phyloP scores from a whole-genome alignment of 768 basidiomycete genomes.

The Russula olivacea region DNA sequence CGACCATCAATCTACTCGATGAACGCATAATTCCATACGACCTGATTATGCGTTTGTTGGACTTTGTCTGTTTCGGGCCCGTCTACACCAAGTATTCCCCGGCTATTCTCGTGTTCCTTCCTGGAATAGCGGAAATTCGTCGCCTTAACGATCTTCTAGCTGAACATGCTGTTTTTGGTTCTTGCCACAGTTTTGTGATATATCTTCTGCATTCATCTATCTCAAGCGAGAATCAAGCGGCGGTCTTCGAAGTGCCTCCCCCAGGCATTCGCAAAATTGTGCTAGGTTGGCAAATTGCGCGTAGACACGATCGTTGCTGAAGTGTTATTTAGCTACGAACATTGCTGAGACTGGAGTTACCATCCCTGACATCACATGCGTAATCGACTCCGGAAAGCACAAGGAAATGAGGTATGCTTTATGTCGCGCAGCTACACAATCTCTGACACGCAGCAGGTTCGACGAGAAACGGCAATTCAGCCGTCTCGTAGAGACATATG shows the following conservation, averaged over 20 bases:
- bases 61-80: conserved; percentile 70
- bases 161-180: conserved; percentile 70
- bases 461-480: conserved; percentile 97
- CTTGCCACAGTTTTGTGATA: conserved; percentile 56
- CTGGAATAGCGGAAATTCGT: conserved; percentile 90
- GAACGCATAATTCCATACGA: conserved; percentile 89
- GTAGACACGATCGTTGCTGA: neutral
- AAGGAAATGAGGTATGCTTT: conserved; percentile 74
- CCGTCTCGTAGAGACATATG: conserved; percentile 82
- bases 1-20: conserved; percentile 80
- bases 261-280: conserved; percentile 85
- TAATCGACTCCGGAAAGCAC: conserved; percentile 91
- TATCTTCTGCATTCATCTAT: conserved; percentile 90
- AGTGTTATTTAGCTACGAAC: conserved; percentile 59
- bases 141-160: conserved; percentile 74
- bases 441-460: conserved; percentile 46
- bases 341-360: conserved; percentile 98
- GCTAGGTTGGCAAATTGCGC: conserved; percentile 52
- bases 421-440: conserved; percentile 10
- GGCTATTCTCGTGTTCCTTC: conserved; percentile 89
- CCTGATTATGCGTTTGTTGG: conserved; percentile 76
- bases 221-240: conserved; percentile 83
- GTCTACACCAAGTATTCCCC: conserved; percentile 53
- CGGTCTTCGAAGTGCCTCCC: conserved; percentile 87
- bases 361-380: conserved; percentile 95